Percentiles rank a stretch among this genome's conserved stretches.
phyloP scores from a whole-genome alignment of 768 basidiomycete species.

The Lactifluus hygrophoroides region DNA sequence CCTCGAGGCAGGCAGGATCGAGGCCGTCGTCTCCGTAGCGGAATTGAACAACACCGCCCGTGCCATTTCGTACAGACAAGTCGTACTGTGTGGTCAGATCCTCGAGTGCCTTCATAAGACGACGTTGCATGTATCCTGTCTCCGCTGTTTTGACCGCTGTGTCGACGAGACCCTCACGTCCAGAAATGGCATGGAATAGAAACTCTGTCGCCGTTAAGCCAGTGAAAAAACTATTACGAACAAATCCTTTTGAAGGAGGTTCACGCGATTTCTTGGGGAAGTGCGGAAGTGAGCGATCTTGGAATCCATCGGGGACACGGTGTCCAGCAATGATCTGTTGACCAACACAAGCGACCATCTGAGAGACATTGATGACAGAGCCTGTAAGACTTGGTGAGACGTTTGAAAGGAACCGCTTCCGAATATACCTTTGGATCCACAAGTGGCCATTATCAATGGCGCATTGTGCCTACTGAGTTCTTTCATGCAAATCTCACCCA shows the following conservation, averaged over 20 bases:
- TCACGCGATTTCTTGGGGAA: slow-evolving; percentile 96
- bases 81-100: slow-evolving; percentile 97
- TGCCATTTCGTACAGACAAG: slow-evolving; percentile 87
- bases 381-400: slow-evolving; percentile 40
- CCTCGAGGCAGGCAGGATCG: slow-evolving; percentile 93
- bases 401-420: not conserved
- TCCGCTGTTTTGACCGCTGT: slow-evolving; percentile 99
- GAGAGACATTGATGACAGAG: slow-evolving; percentile 97
- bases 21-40: slow-evolving; percentile 94
- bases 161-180: slow-evolving; percentile 96
- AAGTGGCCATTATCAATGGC: slow-evolving; percentile 97
- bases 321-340: slow-evolving; percentile 98
- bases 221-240: slow-evolving; percentile 92
- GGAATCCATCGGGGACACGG: slow-evolving; percentile 98
- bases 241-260: slow-evolving; percentile 96
- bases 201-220: slow-evolving; percentile 93
- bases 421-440: slow-evolving; percentile 85
- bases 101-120: slow-evolving; percentile 97
- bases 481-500: slow-evolving; percentile 96
- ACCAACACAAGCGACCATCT: slow-evolving; percentile 99
- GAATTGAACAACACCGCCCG: slow-evolving; percentile 95
- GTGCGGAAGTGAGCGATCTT: slow-evolving; percentile 97
- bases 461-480: slow-evolving; percentile 97
- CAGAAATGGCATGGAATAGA: slow-evolving; percentile 97
- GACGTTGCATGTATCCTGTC: slow-evolving; percentile 98